Percentiles rank a stretch among this genome's conserved stretches.
Conservation (phyloP, 2,329 filamentous ascomycete genomes). For the Cadophora sp. region DNA sequence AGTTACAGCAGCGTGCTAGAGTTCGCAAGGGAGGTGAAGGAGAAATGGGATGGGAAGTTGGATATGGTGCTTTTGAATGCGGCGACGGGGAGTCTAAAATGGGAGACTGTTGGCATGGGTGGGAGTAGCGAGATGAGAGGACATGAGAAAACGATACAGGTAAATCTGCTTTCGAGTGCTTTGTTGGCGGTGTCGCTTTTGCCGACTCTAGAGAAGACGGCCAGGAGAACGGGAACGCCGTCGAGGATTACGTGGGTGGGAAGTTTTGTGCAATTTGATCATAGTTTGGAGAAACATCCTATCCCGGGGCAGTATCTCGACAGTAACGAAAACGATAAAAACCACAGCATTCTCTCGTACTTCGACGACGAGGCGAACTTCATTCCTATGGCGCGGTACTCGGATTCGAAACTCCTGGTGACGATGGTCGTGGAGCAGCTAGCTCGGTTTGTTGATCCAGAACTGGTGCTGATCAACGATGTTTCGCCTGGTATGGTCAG, state of each 20-base stretch:
- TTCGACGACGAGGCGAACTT: slow-evolving; percentile 21
- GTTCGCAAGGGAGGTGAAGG: slow-evolving; percentile 17
- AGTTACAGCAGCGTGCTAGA: slow-evolving; percentile 18
- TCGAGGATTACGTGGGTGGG: slow-evolving; percentile 21
- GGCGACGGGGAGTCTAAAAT: slow-evolving; percentile 25
- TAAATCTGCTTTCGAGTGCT: slow-evolving; percentile 40
- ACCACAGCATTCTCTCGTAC: background rate
- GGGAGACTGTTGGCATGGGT: background rate
- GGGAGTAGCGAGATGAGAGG: slow-evolving; percentile 22
- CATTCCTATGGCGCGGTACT: slow-evolving; percentile 12
- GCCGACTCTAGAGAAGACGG: slow-evolving; percentile 33
- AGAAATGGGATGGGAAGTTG: slow-evolving; percentile 20
- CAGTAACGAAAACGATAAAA: background rate
- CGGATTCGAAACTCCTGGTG: slow-evolving; percentile 25
- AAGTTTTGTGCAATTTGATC: slow-evolving; percentile 27
- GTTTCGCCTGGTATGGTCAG: slow-evolving; percentile 27
- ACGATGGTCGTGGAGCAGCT: slow-evolving; percentile 23
- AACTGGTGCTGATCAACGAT: slow-evolving; percentile 23
- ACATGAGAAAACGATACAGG: slow-evolving; percentile 34
- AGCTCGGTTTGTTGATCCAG: slow-evolving; percentile 13
- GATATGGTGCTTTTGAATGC: slow-evolving; percentile 32
- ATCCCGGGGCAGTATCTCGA: background rate
- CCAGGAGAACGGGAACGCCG: slow-evolving; percentile 12
- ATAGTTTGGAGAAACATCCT: slow-evolving; percentile 21
- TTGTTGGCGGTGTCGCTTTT: slow-evolving; percentile 36